phyloP scores from a whole-genome alignment of 2,329 filamentous ascomycete species.

The Aquanectria penicillioides region DNA sequence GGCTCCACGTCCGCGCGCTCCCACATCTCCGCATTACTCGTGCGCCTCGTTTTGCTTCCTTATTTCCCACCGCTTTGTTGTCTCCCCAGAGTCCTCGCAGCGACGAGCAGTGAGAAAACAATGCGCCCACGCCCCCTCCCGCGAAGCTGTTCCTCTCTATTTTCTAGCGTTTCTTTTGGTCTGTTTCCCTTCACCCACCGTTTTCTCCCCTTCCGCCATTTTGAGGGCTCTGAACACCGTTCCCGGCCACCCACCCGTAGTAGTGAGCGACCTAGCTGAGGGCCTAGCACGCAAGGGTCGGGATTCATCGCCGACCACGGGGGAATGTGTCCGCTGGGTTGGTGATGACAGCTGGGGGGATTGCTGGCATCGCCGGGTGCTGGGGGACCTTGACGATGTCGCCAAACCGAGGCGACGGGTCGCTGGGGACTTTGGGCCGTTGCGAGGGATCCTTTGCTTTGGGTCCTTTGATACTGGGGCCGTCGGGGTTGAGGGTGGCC shows the following conservation, averaged over 20 bases:
- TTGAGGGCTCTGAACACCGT: slow-evolving; percentile 6
- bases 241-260: slow-evolving; percentile 6
- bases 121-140: slow-evolving; percentile 5
- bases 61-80: slow-evolving; percentile 19
- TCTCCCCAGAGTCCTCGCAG: slow-evolving; percentile 4
- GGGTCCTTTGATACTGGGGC: slow-evolving; percentile 20
- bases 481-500: not conserved
- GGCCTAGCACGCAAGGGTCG: slow-evolving; percentile 25
- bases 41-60: too few relatives aligned
- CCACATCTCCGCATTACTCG: slow-evolving; percentile 20
- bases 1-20: slow-evolving; percentile 1
- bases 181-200: slow-evolving; percentile 6
- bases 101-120: slow-evolving; percentile 9
- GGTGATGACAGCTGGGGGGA: slow-evolving; percentile 6
- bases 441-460: slow-evolving; percentile 4
- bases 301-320: slow-evolving; percentile 13
- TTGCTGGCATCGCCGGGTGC: too few relatives aligned
- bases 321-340: not conserved
- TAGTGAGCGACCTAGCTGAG: not conserved
- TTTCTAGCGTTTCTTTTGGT: too few relatives aligned
- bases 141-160: too few relatives aligned
- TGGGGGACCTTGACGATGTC: slow-evolving; percentile 25
- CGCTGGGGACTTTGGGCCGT: not conserved
- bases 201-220: slow-evolving; percentile 4
- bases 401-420: slow-evolving; percentile 26